These are phyloP conservation scores for Fusarium proliferatum DNA, from an alignment of 2,329 filamentous ascomycete genomes.

Conservation along the genomic window DNA sequence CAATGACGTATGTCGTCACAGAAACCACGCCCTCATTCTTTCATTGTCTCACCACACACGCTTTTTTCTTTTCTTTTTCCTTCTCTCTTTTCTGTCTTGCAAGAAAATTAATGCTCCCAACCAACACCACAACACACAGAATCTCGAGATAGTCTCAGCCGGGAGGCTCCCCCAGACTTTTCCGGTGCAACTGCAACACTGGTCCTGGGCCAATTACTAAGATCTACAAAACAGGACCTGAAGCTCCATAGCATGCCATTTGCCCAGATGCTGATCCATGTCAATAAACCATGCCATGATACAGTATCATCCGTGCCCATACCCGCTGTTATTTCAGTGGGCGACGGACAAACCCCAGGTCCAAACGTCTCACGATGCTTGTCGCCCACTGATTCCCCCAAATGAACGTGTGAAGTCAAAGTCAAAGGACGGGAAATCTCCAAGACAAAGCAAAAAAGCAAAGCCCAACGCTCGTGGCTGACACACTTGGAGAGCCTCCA, in stretches of 20 bases:
- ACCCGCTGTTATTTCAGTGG: conserved; percentile 6
- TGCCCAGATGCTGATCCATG: not conserved
- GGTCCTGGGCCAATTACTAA: conserved; percentile 9
- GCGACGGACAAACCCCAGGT: conserved; percentile 10
- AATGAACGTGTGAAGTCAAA: not conserved
- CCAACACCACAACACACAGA: not conserved
- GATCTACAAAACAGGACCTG: conserved; percentile 9
- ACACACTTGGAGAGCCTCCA: conserved; percentile 21
- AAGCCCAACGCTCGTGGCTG: conserved; percentile 37
- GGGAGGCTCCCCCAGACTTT: conserved; percentile 12
- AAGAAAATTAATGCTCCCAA: not conserved
- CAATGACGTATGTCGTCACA: conserved; percentile 46
- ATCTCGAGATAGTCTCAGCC: conserved; percentile 4
- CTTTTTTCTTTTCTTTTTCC: not conserved
- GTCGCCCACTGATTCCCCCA: not conserved
- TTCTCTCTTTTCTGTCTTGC: not conserved
- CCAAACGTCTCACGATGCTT: conserved; percentile 37
- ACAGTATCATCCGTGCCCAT: conserved; percentile 13
- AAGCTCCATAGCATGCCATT: conserved; percentile 12
- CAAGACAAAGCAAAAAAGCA: conserved; percentile 10
- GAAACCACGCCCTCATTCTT: conserved; percentile 44
- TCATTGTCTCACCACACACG: conserved; percentile 40
- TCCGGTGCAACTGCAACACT: not conserved
- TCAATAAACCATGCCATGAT: conserved; percentile 10
- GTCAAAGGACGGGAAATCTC: not conserved